Base-by-base conservation (phyloP, 768 basidiomycete species). In the Tulasnella sp. region DNA sequence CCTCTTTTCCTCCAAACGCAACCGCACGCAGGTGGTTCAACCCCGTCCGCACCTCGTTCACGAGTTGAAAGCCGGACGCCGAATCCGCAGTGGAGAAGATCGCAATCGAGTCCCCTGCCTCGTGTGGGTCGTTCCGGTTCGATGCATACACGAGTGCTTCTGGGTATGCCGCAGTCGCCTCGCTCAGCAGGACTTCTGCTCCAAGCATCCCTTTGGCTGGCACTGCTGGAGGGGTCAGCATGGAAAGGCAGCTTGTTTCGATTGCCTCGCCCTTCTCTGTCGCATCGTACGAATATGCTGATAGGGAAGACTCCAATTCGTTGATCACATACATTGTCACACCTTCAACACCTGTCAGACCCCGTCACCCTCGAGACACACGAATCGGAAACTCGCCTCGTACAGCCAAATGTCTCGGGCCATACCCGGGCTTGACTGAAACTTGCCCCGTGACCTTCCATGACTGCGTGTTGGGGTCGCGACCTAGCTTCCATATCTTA, bases 21-120 rank as follows among this genome's bases (percentile, higher is more conserved):
- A 87, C 81, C 0, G 79, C 84, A 14, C 86, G 77, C 17, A 83
- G 68, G 65, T 89, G 86, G 11, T 74, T 75, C 60, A 89, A 65
- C 2, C 85, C 85, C 0, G 83, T 82, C 49, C 79, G 73, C 17
- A 86, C 75, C 64, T 88, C 84, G 4, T 68, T 70, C 8, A 83
- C 72, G 39, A 82, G 71, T 58, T 71, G 31, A 61, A 49, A 21
- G 21, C 48, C 29, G 49, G 41, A 27, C 35, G 57, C 2, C 15
- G 73, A 67, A 5, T 73, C 70, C 7, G 71, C 71, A 29, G 6
- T 77, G 5, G 34, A 72, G 69, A 83, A 87, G 31, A 88, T 76
- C 4, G 84, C 75, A 60, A 90, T 78, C 29, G 77, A 77, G 66
- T 90, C 86, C 21, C 86, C 85, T 43, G 75, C 78, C 0, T 78